Evolutionary conservation across 2,329 filamentous ascomycete genomes (phyloP), one percentile per base, ranked within the genome.

Genomic region (Trichoderma oligosporum): DNA sequence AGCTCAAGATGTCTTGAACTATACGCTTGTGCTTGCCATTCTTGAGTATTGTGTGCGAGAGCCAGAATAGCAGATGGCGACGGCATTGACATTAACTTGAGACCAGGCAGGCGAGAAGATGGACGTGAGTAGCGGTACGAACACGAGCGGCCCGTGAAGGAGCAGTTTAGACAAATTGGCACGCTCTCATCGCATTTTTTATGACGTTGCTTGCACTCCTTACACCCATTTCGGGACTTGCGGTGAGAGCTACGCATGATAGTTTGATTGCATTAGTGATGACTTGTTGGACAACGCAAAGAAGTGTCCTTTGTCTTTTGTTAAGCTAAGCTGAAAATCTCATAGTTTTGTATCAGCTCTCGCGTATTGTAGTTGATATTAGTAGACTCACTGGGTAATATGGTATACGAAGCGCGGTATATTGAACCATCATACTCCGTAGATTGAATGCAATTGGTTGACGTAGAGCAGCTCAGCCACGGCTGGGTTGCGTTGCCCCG

Each of bases 131-230:
- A 22, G 20, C 38, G 46, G 36, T 62, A 72, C 1, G 65, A 67
- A 58, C 69, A 72, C 16, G 39, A 56, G 4, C 63, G 61, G 2
- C 67, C 59, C 16, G 61, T 61, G 22, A 63, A 62, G 7, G 57
- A 58, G 61, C 70, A 72, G 35, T 69, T 67, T 38, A 58, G 58
- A 54, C 70, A 73, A 0, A 56, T 45, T 1, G 70, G 70, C 4
- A 58, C 62, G 4, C 54, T 61, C 60, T 72, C 70, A 57, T 73
- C 70, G 62, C 69, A 71, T 53, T 66, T 68, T 29, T 66, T 63
- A 29, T 66, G 67, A 20, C 65, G 65, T 14, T 59, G 46, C 53
- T 68, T 68, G 61, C 66, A 68, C 27, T 62, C 60, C 22, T 55
- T 59, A 59, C 67, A 68, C 4, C 66, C 65, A 31, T 63, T 64